A percentile compares a stretch with the other conserved stretches of the same genome.
Evolutionary conservation across 2,329 filamentous ascomycete species (phyloP).

Genomic region (Sporothrix brasiliensis): DNA sequence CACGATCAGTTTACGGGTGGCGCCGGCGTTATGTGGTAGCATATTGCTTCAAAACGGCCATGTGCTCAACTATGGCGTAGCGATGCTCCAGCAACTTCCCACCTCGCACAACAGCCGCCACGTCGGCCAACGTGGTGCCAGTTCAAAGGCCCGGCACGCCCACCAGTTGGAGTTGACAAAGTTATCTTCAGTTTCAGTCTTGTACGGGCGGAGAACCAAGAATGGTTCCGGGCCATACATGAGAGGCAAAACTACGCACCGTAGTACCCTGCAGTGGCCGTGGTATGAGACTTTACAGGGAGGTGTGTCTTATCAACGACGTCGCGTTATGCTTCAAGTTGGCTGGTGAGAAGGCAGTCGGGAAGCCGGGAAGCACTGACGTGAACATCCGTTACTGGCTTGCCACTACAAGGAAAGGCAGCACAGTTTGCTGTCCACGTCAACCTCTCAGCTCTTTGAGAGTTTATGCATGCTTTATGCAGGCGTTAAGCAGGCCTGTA

Average conservation of each 20-base stretch:
- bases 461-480: no score
- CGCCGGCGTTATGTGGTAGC: constrained; percentile 66
- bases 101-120: constrained; percentile 67
- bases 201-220: constrained; percentile 37
- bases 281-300: not conserved
- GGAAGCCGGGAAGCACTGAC: not conserved
- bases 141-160: constrained; percentile 57
- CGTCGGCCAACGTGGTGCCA: constrained; percentile 64
- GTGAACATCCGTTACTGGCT: no score
- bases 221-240: not conserved
- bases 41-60: constrained; percentile 60
- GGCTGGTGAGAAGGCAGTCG: constrained; percentile 39
- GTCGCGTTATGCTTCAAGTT: constrained; percentile 50
- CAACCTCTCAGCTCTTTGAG: no score
- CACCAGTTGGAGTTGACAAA: constrained; percentile 61
- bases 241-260: not conserved
- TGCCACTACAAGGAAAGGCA: no score
- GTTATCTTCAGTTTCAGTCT: constrained; percentile 43
- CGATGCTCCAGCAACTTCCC: constrained; percentile 71
- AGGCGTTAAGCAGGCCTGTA: no score
- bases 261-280: not conserved
- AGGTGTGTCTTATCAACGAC: no score
- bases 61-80: constrained; percentile 50
- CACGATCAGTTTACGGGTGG: constrained; percentile 74
- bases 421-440: no score